These are phyloP conservation scores for Pochonia chlamydosporia DNA, from an alignment of 2,329 filamentous ascomycete genomes.

Conservation along the genomic window DNA sequence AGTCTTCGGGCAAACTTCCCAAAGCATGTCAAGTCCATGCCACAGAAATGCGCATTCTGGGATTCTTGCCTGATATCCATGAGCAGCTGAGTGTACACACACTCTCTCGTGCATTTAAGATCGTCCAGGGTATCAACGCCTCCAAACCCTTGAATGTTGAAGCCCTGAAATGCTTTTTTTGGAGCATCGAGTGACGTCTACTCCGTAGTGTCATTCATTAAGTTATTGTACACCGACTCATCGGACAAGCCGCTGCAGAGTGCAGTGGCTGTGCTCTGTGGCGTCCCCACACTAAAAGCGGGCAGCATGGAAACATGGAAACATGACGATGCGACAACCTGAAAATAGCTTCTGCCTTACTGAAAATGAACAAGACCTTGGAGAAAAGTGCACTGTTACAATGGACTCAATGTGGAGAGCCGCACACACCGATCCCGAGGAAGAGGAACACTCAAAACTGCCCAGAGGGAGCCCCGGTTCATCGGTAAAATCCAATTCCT, in stretches of 20 bases:
- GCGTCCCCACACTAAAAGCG: slow-evolving; percentile 1
- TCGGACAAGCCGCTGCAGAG: slow-evolving; percentile 1
- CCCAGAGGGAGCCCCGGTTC: not conserved
- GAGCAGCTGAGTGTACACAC: not conserved
- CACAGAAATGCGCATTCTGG: too few species aligned
- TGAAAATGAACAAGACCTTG: too few species aligned
- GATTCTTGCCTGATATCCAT: not conserved
- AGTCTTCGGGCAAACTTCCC: too few species aligned
- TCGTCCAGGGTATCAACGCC: not conserved
- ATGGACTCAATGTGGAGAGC: not conserved
- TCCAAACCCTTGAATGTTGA: not conserved
- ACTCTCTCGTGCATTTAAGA: not conserved
- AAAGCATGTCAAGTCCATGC: too few species aligned
- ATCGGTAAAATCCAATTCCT: not conserved
- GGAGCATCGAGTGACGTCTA: too few species aligned
- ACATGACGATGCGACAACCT: too few species aligned
- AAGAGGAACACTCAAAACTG: not conserved
- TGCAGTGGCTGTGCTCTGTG: slow-evolving; percentile 3
- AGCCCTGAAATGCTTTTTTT: too few species aligned
- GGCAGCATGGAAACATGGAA: not conserved
- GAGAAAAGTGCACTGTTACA: too few species aligned
- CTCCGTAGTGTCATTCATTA: too few species aligned
- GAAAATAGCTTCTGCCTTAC: too few species aligned
- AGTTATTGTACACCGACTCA: not conserved
- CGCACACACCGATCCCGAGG: not conserved